A percentile compares a stretch with the other conserved stretches of the same genome.
Conservation (phyloP, 768 basidiomycete genomes). For the Paxillus ammoniavirescens region DNA sequence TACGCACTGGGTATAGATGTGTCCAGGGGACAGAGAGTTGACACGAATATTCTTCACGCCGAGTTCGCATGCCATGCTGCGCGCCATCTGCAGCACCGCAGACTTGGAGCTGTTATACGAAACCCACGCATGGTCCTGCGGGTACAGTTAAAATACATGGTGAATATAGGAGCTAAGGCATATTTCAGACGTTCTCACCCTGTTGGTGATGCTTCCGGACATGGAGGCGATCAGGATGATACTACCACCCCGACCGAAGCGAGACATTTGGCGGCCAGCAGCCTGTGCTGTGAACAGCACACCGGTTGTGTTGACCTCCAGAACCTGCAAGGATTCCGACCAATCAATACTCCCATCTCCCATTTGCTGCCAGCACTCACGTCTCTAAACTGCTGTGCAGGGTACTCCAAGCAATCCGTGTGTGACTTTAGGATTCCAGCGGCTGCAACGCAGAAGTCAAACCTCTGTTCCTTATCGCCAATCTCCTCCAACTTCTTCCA, state of each 20-base stretch:
- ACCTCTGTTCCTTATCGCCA: conserved; percentile 62
- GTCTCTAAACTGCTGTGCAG: conserved; percentile 61
- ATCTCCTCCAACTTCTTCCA: conserved; percentile 61
- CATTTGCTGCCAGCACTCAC: conserved; percentile 31
- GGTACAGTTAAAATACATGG: neutral
- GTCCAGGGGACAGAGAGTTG: conserved; percentile 74
- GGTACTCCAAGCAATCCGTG: conserved; percentile 64
- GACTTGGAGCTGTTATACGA: conserved; percentile 79
- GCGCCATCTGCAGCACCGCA: conserved; percentile 75
- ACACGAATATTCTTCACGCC: conserved; percentile 65
- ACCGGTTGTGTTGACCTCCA: conserved; percentile 64
- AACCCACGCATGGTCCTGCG: conserved; percentile 70
- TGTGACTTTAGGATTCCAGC: conserved; percentile 67
- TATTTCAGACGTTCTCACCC: conserved; percentile 36
- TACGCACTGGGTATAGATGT: conserved; percentile 66
- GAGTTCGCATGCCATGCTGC: conserved; percentile 82
- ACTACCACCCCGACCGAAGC: conserved; percentile 46
- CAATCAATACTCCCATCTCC: neutral
- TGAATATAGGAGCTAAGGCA: neutral
- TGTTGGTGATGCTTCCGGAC: conserved; percentile 70
- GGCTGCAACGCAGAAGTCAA: conserved; percentile 78
- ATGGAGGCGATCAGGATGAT: conserved; percentile 62
- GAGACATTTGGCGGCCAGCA: conserved; percentile 56
- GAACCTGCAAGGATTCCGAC: conserved; percentile 42
- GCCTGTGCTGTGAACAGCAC: conserved; percentile 63